phyloP scores from a whole-genome alignment of 164 flowering plant genomes.

The Stephania yunnanensis region DNA sequence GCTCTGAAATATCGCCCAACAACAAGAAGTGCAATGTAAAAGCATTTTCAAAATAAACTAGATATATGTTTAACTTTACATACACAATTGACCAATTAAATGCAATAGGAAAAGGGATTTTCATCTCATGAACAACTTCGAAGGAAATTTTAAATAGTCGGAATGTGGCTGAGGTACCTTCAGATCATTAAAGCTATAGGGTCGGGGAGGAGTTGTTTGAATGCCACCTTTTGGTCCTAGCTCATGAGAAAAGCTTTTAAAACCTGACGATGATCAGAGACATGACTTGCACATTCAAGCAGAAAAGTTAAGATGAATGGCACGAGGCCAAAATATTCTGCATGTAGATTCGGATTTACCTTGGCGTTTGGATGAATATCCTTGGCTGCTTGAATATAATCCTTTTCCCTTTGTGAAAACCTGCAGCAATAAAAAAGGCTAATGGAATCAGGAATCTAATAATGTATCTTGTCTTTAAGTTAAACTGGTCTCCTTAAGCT shows the following conservation, averaged over 20 bases:
- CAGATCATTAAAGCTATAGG: conserved; percentile 61
- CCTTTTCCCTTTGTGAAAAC: conserved; percentile 44
- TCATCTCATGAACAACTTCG: neutral
- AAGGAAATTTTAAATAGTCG: neutral
- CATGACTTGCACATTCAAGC: conserved; percentile 5
- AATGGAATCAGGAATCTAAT: too few species aligned
- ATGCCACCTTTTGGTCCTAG: too few species aligned
- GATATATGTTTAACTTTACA: too few species aligned
- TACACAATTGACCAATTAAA: too few species aligned
- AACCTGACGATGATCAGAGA: conserved; percentile 22
- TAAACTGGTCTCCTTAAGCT: too few species aligned
- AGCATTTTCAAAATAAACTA: too few species aligned
- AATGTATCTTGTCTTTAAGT: too few species aligned
- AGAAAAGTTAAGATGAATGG: conserved; percentile 6
- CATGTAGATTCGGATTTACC: conserved; percentile 27
- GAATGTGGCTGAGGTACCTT: conserved; percentile 34
- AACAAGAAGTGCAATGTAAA: neutral
- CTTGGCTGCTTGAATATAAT: conserved; percentile 24
- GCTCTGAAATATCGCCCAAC: conserved; percentile 35
- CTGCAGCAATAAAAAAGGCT: conserved; percentile 21
- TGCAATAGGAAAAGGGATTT: conserved; percentile 3
- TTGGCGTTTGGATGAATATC: conserved; percentile 23
- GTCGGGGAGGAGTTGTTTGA: conserved; percentile 42
- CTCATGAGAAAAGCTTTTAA: too few species aligned
- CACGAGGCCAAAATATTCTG: neutral